phyloP scores from a whole-genome alignment of 495 filamentous ascomycete species.

The Diplogelasinospora grovesii region DNA sequence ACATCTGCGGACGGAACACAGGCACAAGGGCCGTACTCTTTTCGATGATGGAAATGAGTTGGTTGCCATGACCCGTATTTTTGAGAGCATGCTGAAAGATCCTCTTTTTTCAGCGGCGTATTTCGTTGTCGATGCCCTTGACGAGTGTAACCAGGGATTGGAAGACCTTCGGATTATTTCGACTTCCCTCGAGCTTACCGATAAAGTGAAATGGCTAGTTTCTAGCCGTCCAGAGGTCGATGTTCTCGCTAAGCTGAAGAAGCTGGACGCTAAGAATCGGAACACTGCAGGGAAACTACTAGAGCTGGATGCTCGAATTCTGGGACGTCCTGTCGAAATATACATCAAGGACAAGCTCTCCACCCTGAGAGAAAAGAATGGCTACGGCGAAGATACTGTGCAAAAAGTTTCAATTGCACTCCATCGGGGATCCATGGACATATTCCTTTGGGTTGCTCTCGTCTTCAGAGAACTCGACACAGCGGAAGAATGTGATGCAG shows the following conservation, averaged over 20 bases:
- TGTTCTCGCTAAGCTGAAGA: constrained; percentile 1
- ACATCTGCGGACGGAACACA: no score
- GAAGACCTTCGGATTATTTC: no score
- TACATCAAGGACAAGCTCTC: constrained; percentile 33
- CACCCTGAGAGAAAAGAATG: constrained; percentile 5
- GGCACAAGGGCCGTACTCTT: no score
- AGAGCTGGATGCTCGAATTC: constrained; percentile 10
- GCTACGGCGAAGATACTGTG: constrained; percentile 15
- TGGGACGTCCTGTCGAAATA: constrained; percentile 9
- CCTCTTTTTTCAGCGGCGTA: no score
- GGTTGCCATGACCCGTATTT: no score
- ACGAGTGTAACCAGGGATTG: no score
- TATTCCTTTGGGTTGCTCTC: constrained; percentile 33
- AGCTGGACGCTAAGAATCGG: constrained; percentile 14
- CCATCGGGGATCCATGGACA: constrained; percentile 19
- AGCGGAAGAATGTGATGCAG: constrained; percentile 2
- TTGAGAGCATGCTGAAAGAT: no score
- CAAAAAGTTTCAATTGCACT: constrained; percentile 9
- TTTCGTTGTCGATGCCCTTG: no score
- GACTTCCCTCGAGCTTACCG: no score
- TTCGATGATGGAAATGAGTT: no score
- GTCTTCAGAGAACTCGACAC: constrained; percentile 10
- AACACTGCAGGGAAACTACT: constrained; percentile 23
- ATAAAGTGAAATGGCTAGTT: no score
- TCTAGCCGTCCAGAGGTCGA: neutral